A percentile compares a stretch with the other conserved stretches of the same genome.
phyloP scores from a whole-genome alignment of 2,329 filamentous ascomycete genomes.

The Trichothecium roseum region DNA sequence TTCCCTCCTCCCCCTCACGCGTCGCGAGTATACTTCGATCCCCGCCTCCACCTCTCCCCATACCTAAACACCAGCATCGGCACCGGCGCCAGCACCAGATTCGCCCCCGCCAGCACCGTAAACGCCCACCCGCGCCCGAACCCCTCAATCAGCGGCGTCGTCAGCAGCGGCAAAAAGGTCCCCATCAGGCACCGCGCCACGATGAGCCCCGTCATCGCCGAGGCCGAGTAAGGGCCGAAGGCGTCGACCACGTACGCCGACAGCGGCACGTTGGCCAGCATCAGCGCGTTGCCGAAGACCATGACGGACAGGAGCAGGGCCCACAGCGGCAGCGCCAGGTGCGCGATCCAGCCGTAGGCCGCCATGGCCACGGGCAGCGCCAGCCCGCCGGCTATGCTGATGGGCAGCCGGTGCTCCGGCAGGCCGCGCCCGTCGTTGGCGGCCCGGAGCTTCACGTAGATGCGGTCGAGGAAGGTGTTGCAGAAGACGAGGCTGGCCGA shows the following conservation, averaged over 20 bases:
- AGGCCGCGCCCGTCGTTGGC: conserved; percentile 26
- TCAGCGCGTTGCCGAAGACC: conserved; percentile 33
- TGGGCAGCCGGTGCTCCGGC: conserved; percentile 45
- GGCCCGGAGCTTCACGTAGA: conserved; percentile 38
- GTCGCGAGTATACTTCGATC: conserved; percentile 14
- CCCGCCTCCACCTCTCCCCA: conserved; percentile 39
- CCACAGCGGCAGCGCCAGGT: conserved; percentile 28
- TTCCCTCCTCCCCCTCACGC: too few relatives aligned
- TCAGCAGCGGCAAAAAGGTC: conserved; percentile 44
- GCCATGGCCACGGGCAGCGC: conserved; percentile 32
- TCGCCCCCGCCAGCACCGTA: conserved; percentile 29
- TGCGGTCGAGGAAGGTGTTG: conserved; percentile 39
- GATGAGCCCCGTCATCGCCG: conserved; percentile 45
- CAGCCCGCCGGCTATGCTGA: conserved; percentile 35
- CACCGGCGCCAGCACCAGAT: conserved; percentile 35
- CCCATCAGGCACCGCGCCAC: conserved; percentile 44
- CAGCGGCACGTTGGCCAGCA: conserved; percentile 37
- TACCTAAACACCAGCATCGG: conserved; percentile 39
- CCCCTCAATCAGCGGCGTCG: conserved; percentile 32
- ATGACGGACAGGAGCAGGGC: conserved; percentile 31
- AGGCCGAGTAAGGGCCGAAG: conserved; percentile 43
- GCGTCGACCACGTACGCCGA: conserved; percentile 48
- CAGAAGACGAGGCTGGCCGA: conserved; percentile 34
- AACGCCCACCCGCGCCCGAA: conserved; percentile 44
- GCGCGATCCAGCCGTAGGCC: conserved; percentile 40